A percentile compares a stretch with the other conserved stretches of the same genome.
These are phyloP conservation scores for Cyclotella choctawhatcheeana DNA, from an alignment of 108 stramenopile genomes.

Conservation along the genomic window DNA sequence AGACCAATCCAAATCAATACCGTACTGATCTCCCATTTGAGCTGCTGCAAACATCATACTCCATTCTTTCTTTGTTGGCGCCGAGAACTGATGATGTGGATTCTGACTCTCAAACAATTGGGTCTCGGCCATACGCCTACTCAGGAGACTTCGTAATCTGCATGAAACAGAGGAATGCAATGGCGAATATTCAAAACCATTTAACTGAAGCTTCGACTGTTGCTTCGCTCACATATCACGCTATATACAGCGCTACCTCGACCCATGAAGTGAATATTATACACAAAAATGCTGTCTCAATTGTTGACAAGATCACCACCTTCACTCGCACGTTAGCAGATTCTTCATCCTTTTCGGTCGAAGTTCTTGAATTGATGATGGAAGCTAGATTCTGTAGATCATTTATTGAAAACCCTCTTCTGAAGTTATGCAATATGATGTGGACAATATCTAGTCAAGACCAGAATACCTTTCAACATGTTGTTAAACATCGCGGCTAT, in stretches of 20 bases:
- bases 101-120: slow-evolving; percentile 2
- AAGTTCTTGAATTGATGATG: slow-evolving; percentile 28
- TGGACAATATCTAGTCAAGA: slow-evolving; percentile 7
- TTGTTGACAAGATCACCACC: slow-evolving; percentile 23
- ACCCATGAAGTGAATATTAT: slow-evolving; percentile 18
- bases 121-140: slow-evolving; percentile 7
- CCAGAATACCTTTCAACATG: background rate
- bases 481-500: background rate
- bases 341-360: slow-evolving; percentile 27
- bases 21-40: background rate
- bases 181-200: slow-evolving; percentile 21
- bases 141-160: slow-evolving; percentile 33
- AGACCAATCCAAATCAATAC: slow-evolving; percentile 3
- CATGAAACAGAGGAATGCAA: slow-evolving; percentile 38
- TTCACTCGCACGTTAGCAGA: slow-evolving; percentile 35
- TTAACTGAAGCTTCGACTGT: slow-evolving; percentile 33
- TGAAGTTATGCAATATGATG: slow-evolving; percentile 22
- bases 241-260: slow-evolving; percentile 23
- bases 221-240: slow-evolving; percentile 40
- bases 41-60: background rate
- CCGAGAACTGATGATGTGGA: slow-evolving; percentile 7
- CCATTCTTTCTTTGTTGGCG: slow-evolving; percentile 32
- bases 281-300: slow-evolving; percentile 37
- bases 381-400: slow-evolving; percentile 33
- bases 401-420: slow-evolving; percentile 38